Conservation (phyloP, 2,329 filamentous ascomycete genomes). For the Rhynchosporium agropyri region DNA sequence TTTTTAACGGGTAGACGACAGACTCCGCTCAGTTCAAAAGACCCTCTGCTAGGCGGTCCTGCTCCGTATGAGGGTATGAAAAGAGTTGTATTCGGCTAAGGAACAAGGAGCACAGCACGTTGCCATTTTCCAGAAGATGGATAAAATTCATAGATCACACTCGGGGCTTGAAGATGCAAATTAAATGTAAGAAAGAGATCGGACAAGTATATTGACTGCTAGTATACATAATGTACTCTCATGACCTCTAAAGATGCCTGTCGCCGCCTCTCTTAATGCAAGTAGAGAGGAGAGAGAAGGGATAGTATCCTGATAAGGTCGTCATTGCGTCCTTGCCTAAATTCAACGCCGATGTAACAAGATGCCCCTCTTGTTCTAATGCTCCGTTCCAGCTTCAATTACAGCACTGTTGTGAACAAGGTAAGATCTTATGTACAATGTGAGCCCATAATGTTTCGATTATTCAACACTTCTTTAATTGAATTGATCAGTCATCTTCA, state of each 20-base stretch:
- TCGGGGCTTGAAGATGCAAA: too few species aligned
- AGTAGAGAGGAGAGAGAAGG: constrained; percentile 24
- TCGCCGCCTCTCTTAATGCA: constrained; percentile 23
- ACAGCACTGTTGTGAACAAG: constrained; percentile 21
- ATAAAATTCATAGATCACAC: too few species aligned
- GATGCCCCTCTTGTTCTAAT: constrained; percentile 23
- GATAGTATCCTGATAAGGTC: constrained; percentile 22
- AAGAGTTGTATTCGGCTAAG: too few species aligned
- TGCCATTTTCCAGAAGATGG: too few species aligned
- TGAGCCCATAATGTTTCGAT: neutral
- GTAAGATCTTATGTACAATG: constrained; percentile 26
- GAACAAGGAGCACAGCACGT: too few species aligned
- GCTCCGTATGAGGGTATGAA: too few species aligned
- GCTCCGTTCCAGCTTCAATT: constrained; percentile 22
- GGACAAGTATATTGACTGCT: constrained; percentile 19
- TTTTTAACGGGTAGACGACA: too few species aligned
- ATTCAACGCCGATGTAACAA: constrained; percentile 28
- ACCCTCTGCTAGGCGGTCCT: too few species aligned
- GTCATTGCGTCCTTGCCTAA: constrained; percentile 19
- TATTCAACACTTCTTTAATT: neutral
- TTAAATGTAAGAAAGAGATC: too few species aligned
- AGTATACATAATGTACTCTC: constrained; percentile 28
- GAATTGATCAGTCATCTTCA: constrained; percentile 34
- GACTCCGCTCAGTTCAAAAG: too few species aligned
- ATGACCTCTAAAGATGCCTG: constrained; percentile 14